Percentiles rank a stretch among this genome's conserved stretches.
These are phyloP conservation scores for Phyllosticta citribraziliensis DNA, from an alignment of 2,329 filamentous ascomycete species.

Conservation along the genomic window DNA sequence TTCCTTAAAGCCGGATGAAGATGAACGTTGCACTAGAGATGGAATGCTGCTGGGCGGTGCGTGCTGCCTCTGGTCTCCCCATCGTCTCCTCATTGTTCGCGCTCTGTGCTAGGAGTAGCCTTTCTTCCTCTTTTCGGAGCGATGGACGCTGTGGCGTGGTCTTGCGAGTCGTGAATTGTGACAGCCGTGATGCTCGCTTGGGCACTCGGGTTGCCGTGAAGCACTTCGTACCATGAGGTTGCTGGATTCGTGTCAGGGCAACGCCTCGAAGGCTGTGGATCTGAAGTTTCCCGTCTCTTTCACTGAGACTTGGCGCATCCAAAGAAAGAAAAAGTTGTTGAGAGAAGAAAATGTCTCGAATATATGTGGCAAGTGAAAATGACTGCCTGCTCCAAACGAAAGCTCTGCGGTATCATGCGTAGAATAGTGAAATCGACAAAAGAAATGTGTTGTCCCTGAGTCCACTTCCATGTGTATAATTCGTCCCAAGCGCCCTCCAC, in stretches of 20 bases:
- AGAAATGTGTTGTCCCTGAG: background rate
- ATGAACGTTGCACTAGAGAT: too few relatives aligned
- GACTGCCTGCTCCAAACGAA: background rate
- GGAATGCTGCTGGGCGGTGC: too few relatives aligned
- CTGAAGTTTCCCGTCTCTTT: background rate
- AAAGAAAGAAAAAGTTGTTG: background rate
- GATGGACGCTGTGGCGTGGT: background rate
- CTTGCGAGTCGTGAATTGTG: background rate
- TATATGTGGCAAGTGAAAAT: background rate
- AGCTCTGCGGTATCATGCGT: background rate
- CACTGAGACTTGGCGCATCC: background rate
- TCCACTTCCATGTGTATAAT: background rate
- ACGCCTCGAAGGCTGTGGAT: background rate
- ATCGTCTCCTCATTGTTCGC: too few relatives aligned
- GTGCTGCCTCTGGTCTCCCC: too few relatives aligned
- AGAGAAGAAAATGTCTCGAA: background rate
- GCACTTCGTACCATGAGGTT: background rate
- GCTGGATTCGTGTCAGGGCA: too few relatives aligned
- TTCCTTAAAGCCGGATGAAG: too few relatives aligned
- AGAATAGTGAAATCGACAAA: background rate
- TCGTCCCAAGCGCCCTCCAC: background rate
- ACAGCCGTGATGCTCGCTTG: background rate
- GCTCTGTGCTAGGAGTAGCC: too few relatives aligned
- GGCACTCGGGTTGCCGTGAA: background rate
- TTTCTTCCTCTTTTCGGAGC: background rate